A percentile compares a stretch with the other conserved stretches of the same genome.
phyloP scores from a whole-genome alignment of 1,284 basidiomycete genomes.

The Schizophyllum commune region DNA sequence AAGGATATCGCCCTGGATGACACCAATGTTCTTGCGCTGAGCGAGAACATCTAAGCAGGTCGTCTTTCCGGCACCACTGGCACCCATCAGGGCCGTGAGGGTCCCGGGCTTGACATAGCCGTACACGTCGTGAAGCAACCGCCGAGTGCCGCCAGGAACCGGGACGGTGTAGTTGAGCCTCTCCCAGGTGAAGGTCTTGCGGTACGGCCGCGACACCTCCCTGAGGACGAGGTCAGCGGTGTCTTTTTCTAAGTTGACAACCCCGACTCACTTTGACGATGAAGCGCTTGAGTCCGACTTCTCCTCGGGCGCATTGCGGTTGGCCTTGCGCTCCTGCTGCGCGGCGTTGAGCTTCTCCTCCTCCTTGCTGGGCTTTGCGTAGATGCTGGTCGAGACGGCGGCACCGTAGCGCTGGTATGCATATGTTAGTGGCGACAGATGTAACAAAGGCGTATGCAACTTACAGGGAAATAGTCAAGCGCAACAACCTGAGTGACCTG shows the following conservation, averaged over 20 bases:
- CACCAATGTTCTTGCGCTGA: conserved; percentile 82
- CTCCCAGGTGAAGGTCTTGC: conserved; percentile 65
- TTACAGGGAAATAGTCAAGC: conserved; percentile 58
- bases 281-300: conserved; percentile 11
- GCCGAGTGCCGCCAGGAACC: conserved; percentile 48
- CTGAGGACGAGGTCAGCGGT: not conserved
- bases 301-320: conserved; percentile 4
- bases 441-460: no score
- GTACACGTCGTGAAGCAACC: conserved; percentile 76
- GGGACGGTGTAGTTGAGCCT: conserved; percentile 67
- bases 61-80: conserved; percentile 72
- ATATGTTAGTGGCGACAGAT: no score
- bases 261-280: conserved; percentile 18
- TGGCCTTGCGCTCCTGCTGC: conserved; percentile 7
- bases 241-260: no score
- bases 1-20: conserved; percentile 74
- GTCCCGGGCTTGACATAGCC: conserved; percentile 85
- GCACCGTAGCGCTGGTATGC: not conserved
- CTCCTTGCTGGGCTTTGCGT: conserved; percentile 8
- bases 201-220: conserved; percentile 16
- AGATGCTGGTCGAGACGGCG: not conserved
- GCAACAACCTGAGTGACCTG: conserved; percentile 10
- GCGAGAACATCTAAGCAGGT: conserved; percentile 86
- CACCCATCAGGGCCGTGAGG: conserved; percentile 71
- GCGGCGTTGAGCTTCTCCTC: conserved; percentile 15